phyloP scores from a whole-genome alignment of 352 stramenopile species.

The Pythium pectinolyticum region DNA sequence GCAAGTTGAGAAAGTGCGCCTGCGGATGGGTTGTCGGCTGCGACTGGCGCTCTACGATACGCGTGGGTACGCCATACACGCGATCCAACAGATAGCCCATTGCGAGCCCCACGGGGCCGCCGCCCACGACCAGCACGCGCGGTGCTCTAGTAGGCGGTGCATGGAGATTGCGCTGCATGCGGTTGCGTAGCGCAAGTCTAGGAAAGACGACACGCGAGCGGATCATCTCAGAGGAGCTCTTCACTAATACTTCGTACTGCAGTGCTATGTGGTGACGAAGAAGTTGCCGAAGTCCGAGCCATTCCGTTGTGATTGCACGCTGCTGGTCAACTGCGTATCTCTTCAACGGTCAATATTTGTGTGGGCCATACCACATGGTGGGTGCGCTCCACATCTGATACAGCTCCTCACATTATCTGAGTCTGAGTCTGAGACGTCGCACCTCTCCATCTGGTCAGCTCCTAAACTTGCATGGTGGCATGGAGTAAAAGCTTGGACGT shows the following conservation, averaged over 20 bases:
- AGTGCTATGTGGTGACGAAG: too few species aligned
- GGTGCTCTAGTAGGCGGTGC: too few species aligned
- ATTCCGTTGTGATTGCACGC: too few species aligned
- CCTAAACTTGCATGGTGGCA: background rate
- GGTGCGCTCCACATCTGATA: constrained; percentile 20
- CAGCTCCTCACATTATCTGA: constrained; percentile 10
- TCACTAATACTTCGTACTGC: background rate
- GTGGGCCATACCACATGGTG: background rate
- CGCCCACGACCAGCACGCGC: constrained; percentile 75
- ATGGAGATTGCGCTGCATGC: background rate
- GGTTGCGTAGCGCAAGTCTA: constrained; percentile 2
- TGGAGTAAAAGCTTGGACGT: background rate
- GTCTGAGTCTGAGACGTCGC: constrained; percentile 5
- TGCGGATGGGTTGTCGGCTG: constrained; percentile 88
- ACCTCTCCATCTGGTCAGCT: constrained; percentile 11
- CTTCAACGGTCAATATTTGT: constrained; percentile 18
- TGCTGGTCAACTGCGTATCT: constrained; percentile 20
- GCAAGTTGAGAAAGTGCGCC: constrained; percentile 94
- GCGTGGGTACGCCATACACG: constrained; percentile 65
- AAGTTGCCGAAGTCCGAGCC: constrained; percentile 15
- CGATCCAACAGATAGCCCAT: constrained; percentile 71
- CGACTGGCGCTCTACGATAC: constrained; percentile 75
- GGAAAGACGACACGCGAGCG: background rate
- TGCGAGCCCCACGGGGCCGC: constrained; percentile 65
- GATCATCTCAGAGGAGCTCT: background rate